Evolutionary conservation across 768 basidiomycete genomes (phyloP).

Genomic region (Cystobasidium tubakii): DNA sequence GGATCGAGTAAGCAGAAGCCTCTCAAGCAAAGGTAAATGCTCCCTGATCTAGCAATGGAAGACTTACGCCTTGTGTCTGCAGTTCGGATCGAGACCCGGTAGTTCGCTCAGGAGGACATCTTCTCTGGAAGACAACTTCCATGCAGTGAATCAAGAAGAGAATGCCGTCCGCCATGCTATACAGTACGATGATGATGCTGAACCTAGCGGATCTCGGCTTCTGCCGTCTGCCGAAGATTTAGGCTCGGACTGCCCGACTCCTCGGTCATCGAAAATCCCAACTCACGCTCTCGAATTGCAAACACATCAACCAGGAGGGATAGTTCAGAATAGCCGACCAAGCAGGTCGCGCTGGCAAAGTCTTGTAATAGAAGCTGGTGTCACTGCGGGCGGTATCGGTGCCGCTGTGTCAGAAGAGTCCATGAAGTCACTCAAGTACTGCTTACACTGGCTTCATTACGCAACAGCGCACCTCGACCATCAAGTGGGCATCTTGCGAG

Average conservation of each 20-base stretch:
- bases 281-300: background rate
- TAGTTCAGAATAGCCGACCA: background rate
- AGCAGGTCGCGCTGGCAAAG: slow-evolving; percentile 73
- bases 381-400: slow-evolving; percentile 58
- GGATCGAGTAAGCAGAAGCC: slow-evolving; percentile 57
- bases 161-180: background rate
- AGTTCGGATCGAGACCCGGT: slow-evolving; percentile 1
- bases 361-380: slow-evolving; percentile 72
- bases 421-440: slow-evolving; percentile 77
- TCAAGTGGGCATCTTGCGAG: slow-evolving; percentile 74
- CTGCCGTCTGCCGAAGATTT: background rate
- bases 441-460: slow-evolving; percentile 84
- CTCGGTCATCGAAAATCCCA: background rate
- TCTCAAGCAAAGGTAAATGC: background rate
- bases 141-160: background rate
- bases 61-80: background rate
- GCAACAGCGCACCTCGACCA: slow-evolving; percentile 80
- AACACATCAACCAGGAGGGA: background rate
- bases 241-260: background rate
- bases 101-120: background rate
- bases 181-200: background rate
- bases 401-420: slow-evolving; percentile 86
- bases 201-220: background rate
- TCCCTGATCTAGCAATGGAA: background rate
- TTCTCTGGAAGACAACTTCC: background rate